These are phyloP conservation scores for Tetrahymena borealis DNA, from an alignment of 73 alveolate genomes.

Conservation along the genomic window DNA sequence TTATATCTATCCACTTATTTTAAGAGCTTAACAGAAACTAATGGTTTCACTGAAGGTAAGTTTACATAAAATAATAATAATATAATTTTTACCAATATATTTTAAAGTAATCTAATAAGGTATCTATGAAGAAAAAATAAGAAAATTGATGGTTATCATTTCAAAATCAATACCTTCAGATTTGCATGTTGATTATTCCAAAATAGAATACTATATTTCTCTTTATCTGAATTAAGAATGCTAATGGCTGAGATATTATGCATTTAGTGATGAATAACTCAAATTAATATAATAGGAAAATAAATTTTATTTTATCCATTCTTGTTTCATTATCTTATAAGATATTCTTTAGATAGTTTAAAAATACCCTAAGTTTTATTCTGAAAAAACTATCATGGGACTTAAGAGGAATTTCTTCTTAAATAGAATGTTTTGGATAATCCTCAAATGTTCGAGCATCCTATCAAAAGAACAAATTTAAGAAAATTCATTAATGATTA, in stretches of 20 bases:
- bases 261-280: background rate
- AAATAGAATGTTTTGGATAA: background rate
- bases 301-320: background rate
- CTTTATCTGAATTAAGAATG: background rate
- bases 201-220: background rate
- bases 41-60: background rate
- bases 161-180: background rate
- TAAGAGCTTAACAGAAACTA: background rate
- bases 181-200: background rate
- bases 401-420: background rate
- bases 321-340: background rate
- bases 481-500: background rate
- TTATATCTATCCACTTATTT: background rate
- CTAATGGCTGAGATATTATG: background rate
- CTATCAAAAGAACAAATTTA: background rate
- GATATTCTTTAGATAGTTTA: background rate
- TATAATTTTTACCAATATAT: background rate
- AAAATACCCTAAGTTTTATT: background rate
- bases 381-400: background rate
- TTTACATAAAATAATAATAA: background rate
- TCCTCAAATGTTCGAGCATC: background rate
- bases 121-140: background rate
- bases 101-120: background rate
- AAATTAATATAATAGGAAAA: background rate
- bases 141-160: background rate